phyloP scores from a whole-genome alignment of 176 grass and related monocot genomes.

The Carex cristatella region DNA sequence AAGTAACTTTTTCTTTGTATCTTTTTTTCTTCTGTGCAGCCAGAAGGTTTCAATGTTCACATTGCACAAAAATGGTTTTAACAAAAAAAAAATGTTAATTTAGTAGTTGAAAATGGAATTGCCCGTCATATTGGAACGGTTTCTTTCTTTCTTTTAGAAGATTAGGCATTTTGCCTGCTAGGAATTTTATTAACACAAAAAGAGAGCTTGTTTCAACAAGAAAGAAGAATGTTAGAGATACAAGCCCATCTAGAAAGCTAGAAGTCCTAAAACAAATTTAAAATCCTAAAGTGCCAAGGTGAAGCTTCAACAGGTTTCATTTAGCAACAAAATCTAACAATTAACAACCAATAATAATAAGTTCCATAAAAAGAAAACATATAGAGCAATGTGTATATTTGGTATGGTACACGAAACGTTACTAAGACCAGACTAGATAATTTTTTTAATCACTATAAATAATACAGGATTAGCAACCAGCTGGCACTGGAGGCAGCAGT shows the following conservation, averaged over 20 bases:
- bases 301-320: background rate
- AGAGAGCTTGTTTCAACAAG: no score
- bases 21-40: background rate
- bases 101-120: background rate
- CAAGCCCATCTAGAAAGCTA: no score
- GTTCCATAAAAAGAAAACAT: background rate
- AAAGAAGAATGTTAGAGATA: no score
- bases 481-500: constrained; percentile 52
- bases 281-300: no score
- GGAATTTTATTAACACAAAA: no score
- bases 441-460: background rate
- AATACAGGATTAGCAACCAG: constrained; percentile 59
- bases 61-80: background rate
- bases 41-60: background rate
- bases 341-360: background rate
- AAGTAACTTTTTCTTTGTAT: constrained; percentile 31
- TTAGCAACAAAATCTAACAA: background rate
- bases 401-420: background rate
- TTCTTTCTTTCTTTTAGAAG: background rate
- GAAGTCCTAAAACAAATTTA: no score
- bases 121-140: background rate
- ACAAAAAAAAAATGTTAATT: background rate
- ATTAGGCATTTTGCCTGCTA: no score
- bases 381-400: background rate
- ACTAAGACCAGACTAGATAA: background rate